phyloP scores from a whole-genome alignment of 1,139 yeast species.

The Lipomyces yarrowii region DNA sequence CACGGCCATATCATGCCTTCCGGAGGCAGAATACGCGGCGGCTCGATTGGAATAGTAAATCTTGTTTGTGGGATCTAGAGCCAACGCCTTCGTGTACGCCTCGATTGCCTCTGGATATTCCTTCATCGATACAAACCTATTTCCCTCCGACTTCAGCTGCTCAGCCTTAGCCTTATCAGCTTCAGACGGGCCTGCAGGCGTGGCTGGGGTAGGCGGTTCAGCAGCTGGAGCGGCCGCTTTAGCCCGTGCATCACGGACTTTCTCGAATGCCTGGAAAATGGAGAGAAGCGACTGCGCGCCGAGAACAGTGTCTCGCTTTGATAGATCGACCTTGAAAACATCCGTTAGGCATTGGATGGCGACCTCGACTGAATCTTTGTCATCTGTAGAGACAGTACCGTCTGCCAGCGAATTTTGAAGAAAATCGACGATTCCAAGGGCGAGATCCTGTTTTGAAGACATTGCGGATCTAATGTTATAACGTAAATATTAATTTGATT shows the following conservation, averaged over 20 bases:
- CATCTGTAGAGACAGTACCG: slow-evolving; percentile 74
- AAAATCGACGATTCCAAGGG: slow-evolving; percentile 74
- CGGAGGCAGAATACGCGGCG: slow-evolving; percentile 86
- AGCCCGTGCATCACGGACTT: slow-evolving; percentile 32
- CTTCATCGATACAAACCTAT: slow-evolving; percentile 82
- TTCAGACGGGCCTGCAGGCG: slow-evolving; percentile 47
- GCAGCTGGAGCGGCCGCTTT: slow-evolving; percentile 17
- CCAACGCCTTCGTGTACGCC: slow-evolving; percentile 83
- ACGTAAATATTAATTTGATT: background rate
- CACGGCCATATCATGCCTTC: slow-evolving; percentile 75
- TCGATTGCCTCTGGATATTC: slow-evolving; percentile 70
- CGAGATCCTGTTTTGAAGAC: slow-evolving; percentile 45
- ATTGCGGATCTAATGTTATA: background rate
- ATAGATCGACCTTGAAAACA: slow-evolving; percentile 69
- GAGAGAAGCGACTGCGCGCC: slow-evolving; percentile 36
- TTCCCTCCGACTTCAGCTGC: slow-evolving; percentile 82
- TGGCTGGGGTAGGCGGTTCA: slow-evolving; percentile 44
- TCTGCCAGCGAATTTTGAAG: slow-evolving; percentile 61
- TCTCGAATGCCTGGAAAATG: slow-evolving; percentile 39
- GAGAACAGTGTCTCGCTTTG: slow-evolving; percentile 36
- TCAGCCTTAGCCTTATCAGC: slow-evolving; percentile 72
- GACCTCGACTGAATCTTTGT: slow-evolving; percentile 88
- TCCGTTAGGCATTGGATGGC: slow-evolving; percentile 81
- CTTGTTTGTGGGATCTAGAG: slow-evolving; percentile 68
- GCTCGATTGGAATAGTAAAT: slow-evolving; percentile 93